A percentile compares a stretch with the other conserved stretches of the same genome.
phyloP scores from a whole-genome alignment of 768 basidiomycete genomes.

The Gloeostereum incarnatum region DNA sequence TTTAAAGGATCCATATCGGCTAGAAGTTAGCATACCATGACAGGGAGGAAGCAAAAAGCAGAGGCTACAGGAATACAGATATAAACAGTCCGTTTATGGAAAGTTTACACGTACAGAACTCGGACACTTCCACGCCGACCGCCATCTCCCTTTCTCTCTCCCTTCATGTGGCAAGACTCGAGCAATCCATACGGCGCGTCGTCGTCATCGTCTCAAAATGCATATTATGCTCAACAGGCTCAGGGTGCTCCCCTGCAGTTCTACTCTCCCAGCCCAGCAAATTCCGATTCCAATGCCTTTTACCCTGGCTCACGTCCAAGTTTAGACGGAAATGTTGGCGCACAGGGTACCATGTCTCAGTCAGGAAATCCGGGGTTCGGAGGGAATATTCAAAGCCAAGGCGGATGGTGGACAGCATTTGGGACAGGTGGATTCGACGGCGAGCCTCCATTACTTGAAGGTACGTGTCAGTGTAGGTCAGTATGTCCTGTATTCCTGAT shows the following conservation, averaged over 20 bases:
- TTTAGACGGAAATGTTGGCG: slow-evolving; percentile 57
- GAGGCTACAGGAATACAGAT: neutral
- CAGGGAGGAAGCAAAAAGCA: no score
- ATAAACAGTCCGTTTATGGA: slow-evolving; percentile 9
- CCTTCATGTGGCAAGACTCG: slow-evolving; percentile 75
- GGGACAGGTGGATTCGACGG: slow-evolving; percentile 94
- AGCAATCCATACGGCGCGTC: slow-evolving; percentile 47
- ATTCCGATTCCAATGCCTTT: slow-evolving; percentile 49
- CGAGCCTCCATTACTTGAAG: slow-evolving; percentile 92
- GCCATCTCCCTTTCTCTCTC: slow-evolving; percentile 4
- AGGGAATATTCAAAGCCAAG: slow-evolving; percentile 65
- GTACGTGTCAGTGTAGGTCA: slow-evolving; percentile 33
- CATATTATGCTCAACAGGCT: slow-evolving; percentile 44
- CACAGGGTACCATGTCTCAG: slow-evolving; percentile 39
- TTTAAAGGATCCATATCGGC: no score
- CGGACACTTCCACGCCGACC: slow-evolving; percentile 21
- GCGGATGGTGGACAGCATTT: slow-evolving; percentile 93
- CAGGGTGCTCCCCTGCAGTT: slow-evolving; percentile 65
- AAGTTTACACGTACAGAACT: slow-evolving; percentile 15
- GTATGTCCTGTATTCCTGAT: slow-evolving; percentile 4
- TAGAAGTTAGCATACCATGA: slow-evolving; percentile 28
- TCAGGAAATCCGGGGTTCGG: slow-evolving; percentile 42
- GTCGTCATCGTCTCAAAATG: slow-evolving; percentile 50
- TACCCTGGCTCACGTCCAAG: slow-evolving; percentile 70
- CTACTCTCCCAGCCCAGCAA: slow-evolving; percentile 51